Evolutionary conservation across 768 basidiomycete species (phyloP), one percentile per base, ranked within the genome.

Genomic region (Mrakia blollopis): DNA sequence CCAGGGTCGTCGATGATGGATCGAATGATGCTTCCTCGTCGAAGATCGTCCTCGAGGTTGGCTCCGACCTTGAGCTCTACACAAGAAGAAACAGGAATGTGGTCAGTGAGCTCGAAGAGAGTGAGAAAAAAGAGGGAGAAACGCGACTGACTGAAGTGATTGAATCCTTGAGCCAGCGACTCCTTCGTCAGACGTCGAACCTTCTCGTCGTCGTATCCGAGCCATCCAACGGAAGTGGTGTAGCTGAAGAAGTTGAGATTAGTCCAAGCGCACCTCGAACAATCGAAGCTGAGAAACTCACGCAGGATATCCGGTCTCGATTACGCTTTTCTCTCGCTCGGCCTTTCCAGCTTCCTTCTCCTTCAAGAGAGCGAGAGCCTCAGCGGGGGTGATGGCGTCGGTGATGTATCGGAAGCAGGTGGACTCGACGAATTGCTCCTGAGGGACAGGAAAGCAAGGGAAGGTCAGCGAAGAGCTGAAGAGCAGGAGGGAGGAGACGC

Each of bases 31-130:
- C 87, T 88, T 30, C 93, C 93, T 73, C 95, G 90, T 70, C 93
- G 90, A 72, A 94, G 86, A 84, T 97, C 96, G 82, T 90, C 89
- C 54, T 89, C 88, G 75, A 88, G 86, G 84, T 92, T 87, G 35
- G 91, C 90, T 73, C 96, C 96, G 79, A 98, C 96, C 86, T 98
- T 98, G 90, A 98, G 94, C 85, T 83, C 62, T n/a, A n/a, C 32
- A 21, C 2, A 10, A 39, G 23, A 13, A 52, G 21, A 35, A 14
- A 37, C n/a, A 78, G 8, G 23, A 39, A 35, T n/a, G 23, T 32
- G 8, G 47, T 72, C 47, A 78, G 69, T 8, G 32, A 54, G 23
- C n/a, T 25, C 28, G 14, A 32, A 30, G 16, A 7, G 70, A 50
- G 9, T 28, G 18, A 30, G 23, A 8, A 25, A 9, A 28, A 30